Conservation (phyloP, 2,329 filamentous ascomycete species). For the Fusarium oxysporum region DNA sequence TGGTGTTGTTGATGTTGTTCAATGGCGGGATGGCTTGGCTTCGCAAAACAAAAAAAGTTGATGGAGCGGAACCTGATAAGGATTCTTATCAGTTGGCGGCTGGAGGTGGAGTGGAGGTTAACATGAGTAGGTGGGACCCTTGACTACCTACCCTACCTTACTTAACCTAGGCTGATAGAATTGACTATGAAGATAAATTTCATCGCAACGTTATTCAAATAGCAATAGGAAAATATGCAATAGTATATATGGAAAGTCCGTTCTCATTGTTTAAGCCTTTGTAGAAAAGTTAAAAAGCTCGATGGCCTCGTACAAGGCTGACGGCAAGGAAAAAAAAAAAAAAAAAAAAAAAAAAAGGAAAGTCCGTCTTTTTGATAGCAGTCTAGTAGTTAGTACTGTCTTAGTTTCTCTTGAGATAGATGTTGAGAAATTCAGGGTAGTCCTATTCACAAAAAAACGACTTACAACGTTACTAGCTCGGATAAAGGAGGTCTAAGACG, state of each 20-base stretch:
- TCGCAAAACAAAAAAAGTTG: constrained; percentile 40
- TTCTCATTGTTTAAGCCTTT: too few relatives aligned
- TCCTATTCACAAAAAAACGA: background rate
- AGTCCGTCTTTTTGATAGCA: background rate
- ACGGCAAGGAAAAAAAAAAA: too few relatives aligned
- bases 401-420: background rate
- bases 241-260: background rate
- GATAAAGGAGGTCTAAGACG: background rate
- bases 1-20: constrained; percentile 19
- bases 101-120: constrained; percentile 1
- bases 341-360: too few relatives aligned
- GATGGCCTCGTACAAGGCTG: too few relatives aligned
- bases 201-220: background rate
- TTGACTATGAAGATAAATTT: background rate
- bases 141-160: background rate
- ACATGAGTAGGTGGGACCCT: constrained; percentile 2
- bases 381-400: background rate
- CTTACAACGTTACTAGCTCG: background rate
- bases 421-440: background rate
- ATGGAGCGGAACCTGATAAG: constrained; percentile 37
- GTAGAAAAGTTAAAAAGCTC: too few relatives aligned
- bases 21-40: constrained; percentile 3
- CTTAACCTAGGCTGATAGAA: background rate
- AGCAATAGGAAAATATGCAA: background rate
- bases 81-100: constrained; percentile 30